Percentiles rank a stretch among this genome's conserved stretches.
Conservation (phyloP, 352 stramenopile species). For the Saprolegnia parasitica region DNA sequence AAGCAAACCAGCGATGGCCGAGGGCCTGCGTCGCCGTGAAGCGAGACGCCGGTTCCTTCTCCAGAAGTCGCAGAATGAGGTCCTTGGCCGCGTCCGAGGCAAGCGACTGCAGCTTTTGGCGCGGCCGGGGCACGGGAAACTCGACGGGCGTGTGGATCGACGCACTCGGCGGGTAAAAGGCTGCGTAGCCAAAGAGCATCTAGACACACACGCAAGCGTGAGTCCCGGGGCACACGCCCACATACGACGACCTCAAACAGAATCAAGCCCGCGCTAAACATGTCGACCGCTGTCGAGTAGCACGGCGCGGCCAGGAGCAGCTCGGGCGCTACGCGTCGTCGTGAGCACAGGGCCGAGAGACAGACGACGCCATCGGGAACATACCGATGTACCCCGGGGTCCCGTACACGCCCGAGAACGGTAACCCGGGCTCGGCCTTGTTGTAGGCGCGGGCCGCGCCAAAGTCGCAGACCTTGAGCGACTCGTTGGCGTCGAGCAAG, state of each 20-base stretch:
- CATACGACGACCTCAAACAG: slow-evolving; percentile 43
- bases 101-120: slow-evolving; percentile 27
- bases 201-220: neutral
- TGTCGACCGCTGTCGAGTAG: slow-evolving; percentile 62
- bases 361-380: slow-evolving; percentile 13
- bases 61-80: slow-evolving; percentile 62
- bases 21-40: slow-evolving; percentile 77
- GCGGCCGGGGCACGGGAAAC: slow-evolving; percentile 42
- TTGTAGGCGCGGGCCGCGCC: slow-evolving; percentile 71
- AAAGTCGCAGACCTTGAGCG: slow-evolving; percentile 79
- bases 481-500: slow-evolving; percentile 47
- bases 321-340: slow-evolving; percentile 38
- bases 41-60: slow-evolving; percentile 58
- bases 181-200: slow-evolving; percentile 67
- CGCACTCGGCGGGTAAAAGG: slow-evolving; percentile 64
- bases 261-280: slow-evolving; percentile 66
- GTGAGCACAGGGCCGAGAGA: too few relatives aligned
- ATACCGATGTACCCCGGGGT: slow-evolving; percentile 62
- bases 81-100: slow-evolving; percentile 40
- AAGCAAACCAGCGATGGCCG: slow-evolving; percentile 71
- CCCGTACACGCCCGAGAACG: slow-evolving; percentile 64
- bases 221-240: neutral
- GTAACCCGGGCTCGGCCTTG: slow-evolving; percentile 41
- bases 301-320: slow-evolving; percentile 45
- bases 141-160: slow-evolving; percentile 58